These are phyloP conservation scores for Achlya hypogyna DNA, from an alignment of 352 stramenopile species.

Conservation along the genomic window DNA sequence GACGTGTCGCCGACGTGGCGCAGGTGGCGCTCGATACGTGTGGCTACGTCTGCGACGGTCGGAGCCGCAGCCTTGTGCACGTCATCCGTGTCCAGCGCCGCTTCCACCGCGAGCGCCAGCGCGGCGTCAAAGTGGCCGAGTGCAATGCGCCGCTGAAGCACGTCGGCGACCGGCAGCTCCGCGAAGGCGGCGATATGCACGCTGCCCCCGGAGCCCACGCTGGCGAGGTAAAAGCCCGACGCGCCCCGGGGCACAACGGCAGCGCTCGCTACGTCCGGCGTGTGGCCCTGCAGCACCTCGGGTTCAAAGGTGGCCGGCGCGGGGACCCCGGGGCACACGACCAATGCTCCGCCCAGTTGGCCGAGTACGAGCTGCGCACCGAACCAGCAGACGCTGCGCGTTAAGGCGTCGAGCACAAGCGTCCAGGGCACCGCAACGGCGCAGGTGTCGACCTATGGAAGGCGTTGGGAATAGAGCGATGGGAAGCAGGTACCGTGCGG, in stretches of 20 bases:
- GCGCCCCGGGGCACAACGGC: background rate
- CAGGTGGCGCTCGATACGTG: background rate
- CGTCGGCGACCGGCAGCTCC: slow-evolving; percentile 1
- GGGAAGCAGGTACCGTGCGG: background rate
- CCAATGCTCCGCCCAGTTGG: background rate
- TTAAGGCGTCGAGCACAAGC: background rate
- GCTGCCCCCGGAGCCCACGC: background rate
- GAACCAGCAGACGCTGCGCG: slow-evolving; percentile 3
- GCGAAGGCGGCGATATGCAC: background rate
- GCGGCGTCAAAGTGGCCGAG: background rate
- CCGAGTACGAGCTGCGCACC: background rate
- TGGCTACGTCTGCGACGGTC: background rate
- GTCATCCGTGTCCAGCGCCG: background rate
- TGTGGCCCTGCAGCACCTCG: background rate
- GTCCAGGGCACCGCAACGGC: slow-evolving; percentile 1
- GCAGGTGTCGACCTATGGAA: slow-evolving; percentile 16
- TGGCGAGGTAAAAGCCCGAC: background rate
- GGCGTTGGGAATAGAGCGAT: background rate
- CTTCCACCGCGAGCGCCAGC: background rate
- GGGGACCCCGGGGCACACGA: background rate
- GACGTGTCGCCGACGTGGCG: background rate
- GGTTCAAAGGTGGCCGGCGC: background rate
- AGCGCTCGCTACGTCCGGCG: background rate
- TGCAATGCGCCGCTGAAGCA: background rate
- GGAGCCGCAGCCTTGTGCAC: slow-evolving; percentile 7